These are phyloP conservation scores for Paracoccidioides brasiliensis DNA, from an alignment of 2,329 filamentous ascomycete genomes.

Conservation along the genomic window DNA sequence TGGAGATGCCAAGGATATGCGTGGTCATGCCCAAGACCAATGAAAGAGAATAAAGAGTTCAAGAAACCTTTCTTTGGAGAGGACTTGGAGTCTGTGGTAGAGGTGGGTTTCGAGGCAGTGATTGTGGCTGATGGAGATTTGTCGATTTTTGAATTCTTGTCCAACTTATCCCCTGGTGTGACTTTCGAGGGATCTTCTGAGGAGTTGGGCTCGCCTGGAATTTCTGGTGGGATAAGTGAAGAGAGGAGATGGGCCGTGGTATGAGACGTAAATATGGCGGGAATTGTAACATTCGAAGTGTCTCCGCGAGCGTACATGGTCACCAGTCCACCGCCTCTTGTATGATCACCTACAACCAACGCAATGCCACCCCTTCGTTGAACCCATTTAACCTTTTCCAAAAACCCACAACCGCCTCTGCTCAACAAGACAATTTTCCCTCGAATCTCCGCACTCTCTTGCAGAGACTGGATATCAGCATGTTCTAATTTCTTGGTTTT, in stretches of 20 bases:
- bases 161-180: constrained; percentile 33
- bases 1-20: constrained; percentile 14
- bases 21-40: constrained; percentile 29
- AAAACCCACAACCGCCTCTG: constrained; percentile 85
- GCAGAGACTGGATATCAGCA: constrained; percentile 81
- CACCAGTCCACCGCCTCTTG: constrained; percentile 74
- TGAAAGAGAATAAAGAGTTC: constrained; percentile 30
- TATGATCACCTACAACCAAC: constrained; percentile 87
- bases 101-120: constrained; percentile 17
- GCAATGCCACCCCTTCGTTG: constrained; percentile 80
- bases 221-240: constrained; percentile 58
- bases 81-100: constrained; percentile 14
- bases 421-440: constrained; percentile 88
- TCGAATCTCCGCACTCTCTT: constrained; percentile 82
- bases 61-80: constrained; percentile 18
- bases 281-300: constrained; percentile 87
- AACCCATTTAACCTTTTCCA: constrained; percentile 96
- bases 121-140: constrained; percentile 19
- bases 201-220: constrained; percentile 46
- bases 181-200: constrained; percentile 46
- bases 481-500: constrained; percentile 39
- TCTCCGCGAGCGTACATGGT: constrained; percentile 98
- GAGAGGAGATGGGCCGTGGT: constrained; percentile 89
- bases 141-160: constrained; percentile 15
- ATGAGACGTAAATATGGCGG: constrained; percentile 85